Evolutionary conservation across 2,329 filamentous ascomycete genomes (phyloP).

Genomic region (Fusarium phyllophilum): DNA sequence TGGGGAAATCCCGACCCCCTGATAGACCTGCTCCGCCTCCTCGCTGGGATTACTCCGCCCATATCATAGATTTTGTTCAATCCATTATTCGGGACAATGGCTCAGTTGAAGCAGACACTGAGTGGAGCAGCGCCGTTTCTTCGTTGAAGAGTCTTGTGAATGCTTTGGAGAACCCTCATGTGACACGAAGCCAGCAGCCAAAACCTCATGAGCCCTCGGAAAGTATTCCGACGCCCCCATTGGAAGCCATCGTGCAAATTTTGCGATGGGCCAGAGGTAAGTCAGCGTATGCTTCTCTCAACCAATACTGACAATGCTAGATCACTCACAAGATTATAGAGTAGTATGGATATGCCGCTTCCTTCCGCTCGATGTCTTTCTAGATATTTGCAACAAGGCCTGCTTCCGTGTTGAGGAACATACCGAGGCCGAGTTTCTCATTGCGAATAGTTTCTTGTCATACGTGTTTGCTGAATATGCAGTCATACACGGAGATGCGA

Average conservation of each 20-base stretch:
- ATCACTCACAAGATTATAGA: conserved; percentile 38
- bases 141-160: conserved; percentile 17
- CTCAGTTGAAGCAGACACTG: not conserved
- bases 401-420: conserved; percentile 51
- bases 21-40: not conserved
- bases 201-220: not conserved
- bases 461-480: conserved; percentile 50
- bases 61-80: conserved; percentile 50
- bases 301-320: conserved; percentile 18
- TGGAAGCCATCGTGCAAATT: conserved; percentile 42
- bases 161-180: not conserved
- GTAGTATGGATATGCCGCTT: conserved; percentile 48
- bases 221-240: conserved; percentile 40
- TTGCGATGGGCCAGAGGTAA: conserved; percentile 49
- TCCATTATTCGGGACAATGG: conserved; percentile 16
- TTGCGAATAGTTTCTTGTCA: conserved; percentile 50
- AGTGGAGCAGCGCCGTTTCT: not conserved
- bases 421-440: conserved; percentile 46
- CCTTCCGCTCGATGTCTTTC: conserved; percentile 46
- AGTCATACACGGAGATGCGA: conserved; percentile 32
- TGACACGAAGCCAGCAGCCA: not conserved
- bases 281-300: rapidly evolving
- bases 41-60: conserved; percentile 47
- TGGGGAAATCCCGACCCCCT: rapidly evolving
- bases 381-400: conserved; percentile 48